phyloP scores from a whole-genome alignment of 1,139 yeast species.

The Candida sp. region DNA sequence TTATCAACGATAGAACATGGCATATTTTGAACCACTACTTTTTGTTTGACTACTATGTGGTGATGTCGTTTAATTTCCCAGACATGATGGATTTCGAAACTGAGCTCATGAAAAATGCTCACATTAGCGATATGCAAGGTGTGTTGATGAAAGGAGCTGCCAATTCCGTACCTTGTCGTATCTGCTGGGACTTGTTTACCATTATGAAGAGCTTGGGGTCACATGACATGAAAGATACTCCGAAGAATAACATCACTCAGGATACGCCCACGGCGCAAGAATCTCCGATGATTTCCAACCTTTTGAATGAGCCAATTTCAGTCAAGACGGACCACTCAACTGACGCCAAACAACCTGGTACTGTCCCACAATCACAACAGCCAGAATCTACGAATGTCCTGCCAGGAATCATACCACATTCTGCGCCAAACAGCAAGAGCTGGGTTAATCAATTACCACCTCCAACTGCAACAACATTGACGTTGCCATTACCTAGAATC shows the following conservation, averaged over 20 bases:
- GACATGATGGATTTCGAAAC: slow-evolving; percentile 21
- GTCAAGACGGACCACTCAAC: neutral
- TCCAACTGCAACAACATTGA: neutral
- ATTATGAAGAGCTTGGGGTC: slow-evolving; percentile 15
- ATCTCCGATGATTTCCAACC: slow-evolving; percentile 17
- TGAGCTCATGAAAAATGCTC: slow-evolving; percentile 11
- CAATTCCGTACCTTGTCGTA: slow-evolving; percentile 19
- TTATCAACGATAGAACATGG: slow-evolving; percentile 15
- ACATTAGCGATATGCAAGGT: slow-evolving; percentile 15
- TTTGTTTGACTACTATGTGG: slow-evolving; percentile 21
- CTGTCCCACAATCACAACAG: neutral
- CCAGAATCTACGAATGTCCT: neutral
- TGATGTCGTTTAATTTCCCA: slow-evolving; percentile 23
- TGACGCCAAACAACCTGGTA: neutral
- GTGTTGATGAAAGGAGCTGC: slow-evolving; percentile 15
- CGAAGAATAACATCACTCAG: slow-evolving; percentile 5
- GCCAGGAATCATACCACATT: neutral
- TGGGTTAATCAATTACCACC: slow-evolving; percentile 4
- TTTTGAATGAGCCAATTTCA: slow-evolving; percentile 13
- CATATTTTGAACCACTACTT: slow-evolving; percentile 17
- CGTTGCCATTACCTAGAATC: neutral
- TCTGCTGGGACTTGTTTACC: slow-evolving; percentile 21
- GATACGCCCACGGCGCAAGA: slow-evolving; percentile 15
- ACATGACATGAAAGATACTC: slow-evolving; percentile 1
- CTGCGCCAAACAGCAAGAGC: neutral